Evolutionary conservation across 1,284 basidiomycete genomes (phyloP), one percentile per base, ranked within the genome.

Genomic region (Meira nashicola): DNA sequence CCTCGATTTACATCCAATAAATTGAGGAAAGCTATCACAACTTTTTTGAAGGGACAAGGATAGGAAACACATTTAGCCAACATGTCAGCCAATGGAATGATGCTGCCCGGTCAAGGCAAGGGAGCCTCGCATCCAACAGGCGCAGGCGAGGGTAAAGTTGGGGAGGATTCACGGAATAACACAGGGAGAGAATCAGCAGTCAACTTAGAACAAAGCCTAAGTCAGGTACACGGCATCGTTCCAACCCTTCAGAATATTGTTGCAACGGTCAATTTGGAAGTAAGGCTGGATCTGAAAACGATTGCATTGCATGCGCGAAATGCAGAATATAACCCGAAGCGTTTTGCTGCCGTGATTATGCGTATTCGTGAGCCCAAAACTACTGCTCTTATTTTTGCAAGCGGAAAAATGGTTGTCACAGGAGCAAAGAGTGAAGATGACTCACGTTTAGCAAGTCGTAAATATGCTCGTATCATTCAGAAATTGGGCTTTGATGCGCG

Each of bases 341-440:
- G 95, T 88, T 98, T 98, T 82, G 95, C 95, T 68, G 95, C 95
- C 63, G 95, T 98, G 67, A 98, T 98, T 82, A 98, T 99, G 95
- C 91, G 95, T 82, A 98, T 99, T 78, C 92, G 95, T 73, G 94
- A 98, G 76, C 95, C 95, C 59, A 98, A 98, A 84, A 99, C 95
- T 59, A 98, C 95, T 43, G 95, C 95, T 11, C 86, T 99, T 67
- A 98, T 98, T 80, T 98, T 99, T 80, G 95, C 95, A 33, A 96
- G 92, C 56, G 95, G 95, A 79, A 98, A 98, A 85, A 98, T 99
- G 91, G 95, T 98, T 78, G 94, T 97, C 62, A 98, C 95, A 23
- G 95, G 95, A 79, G 95, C 95, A 57, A 98, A 98, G 84, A 92
- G 89, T 39, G 95, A 99, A 81, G 95, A 98, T 80, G 94, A 98